A percentile compares a stretch with the other conserved stretches of the same genome.
Conservation (phyloP, 106 monocot genomes). For the Hemerocallis citrina region DNA sequence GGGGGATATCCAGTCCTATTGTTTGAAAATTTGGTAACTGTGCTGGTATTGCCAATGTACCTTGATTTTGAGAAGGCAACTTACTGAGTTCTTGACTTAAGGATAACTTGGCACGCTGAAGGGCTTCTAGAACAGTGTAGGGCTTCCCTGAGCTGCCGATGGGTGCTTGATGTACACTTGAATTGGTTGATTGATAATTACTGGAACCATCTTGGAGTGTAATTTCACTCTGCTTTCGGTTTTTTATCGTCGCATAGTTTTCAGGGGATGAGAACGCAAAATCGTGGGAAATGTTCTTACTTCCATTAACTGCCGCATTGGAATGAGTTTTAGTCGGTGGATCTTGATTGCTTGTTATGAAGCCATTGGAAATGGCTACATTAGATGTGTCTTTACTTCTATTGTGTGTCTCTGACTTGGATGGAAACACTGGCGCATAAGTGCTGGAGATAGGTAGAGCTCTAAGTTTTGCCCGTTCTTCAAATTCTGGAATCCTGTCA, state of each 20-base stretch:
- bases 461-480: slow-evolving; percentile 14
- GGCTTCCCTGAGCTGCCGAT: slow-evolving; percentile 18
- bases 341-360: neutral
- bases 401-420: neutral
- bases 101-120: slow-evolving; percentile 56
- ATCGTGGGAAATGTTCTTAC: slow-evolving; percentile 2
- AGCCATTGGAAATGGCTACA: slow-evolving; percentile 7
- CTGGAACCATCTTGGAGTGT: neutral
- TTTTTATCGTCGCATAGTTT: neutral
- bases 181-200: slow-evolving; percentile 12
- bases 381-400: slow-evolving; percentile 8
- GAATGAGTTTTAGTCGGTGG: neutral
- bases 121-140: slow-evolving; percentile 56
- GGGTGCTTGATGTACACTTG: slow-evolving; percentile 4
- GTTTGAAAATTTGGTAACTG: slow-evolving; percentile 8
- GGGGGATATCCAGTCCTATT: slow-evolving; percentile 20
- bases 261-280: slow-evolving; percentile 7
- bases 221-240: slow-evolving; percentile 1
- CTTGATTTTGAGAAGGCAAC: slow-evolving; percentile 5
- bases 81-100: slow-evolving; percentile 26
- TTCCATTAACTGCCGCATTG: neutral
- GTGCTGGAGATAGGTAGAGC: slow-evolving; percentile 1
- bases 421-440: neutral
- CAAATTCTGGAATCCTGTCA: slow-evolving; percentile 2
- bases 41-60: slow-evolving; percentile 10